Evolutionary conservation across 2,329 filamentous ascomycete species (phyloP), one percentile per base, ranked within the genome.

Genomic region (Fusarium begoniae): DNA sequence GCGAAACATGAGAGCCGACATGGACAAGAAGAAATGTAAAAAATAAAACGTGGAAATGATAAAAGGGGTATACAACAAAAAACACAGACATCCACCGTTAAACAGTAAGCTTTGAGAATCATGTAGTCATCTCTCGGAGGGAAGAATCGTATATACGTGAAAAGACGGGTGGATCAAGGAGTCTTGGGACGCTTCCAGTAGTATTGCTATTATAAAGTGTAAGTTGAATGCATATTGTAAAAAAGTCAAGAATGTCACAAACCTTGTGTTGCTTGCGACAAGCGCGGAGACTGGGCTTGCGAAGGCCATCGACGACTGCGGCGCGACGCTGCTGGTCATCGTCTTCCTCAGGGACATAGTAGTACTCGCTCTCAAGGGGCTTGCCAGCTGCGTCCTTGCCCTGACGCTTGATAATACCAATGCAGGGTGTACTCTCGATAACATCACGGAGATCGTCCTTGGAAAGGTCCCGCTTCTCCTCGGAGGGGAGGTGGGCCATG

Each of bases 231-330:
- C 32, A 43, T 15, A 18, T 24, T 28, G 7, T 13, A 0, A 61
- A 26, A 0, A 61, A 26, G 44, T 48, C 0, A 8, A 28, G 11
- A 17, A 57, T 24, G 2, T 43, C 32, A 66, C 86, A 80, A 89
- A 98, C 96, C 94, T 98, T 98, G 84, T 99, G 96, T 81, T 96
- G 94, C 85, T 98, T 98, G 79, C 96, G 90, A 80, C 96, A 98
- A 79, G 92, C 92, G 75, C 96, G 89, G 79, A 99, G 85, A 77
- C 94, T 96, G 48, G 95, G 96, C 84, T 97, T 98, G 63, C 94
- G 89, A 81, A 98, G 86, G 60, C 94, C 94, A 75, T 95, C 92
- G 3, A 95, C 94, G 20, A 98, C 94, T 28, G 95, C 93, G 61
- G 94, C 89, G 58, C 93, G 90, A 68, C 96, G 90, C 80, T 92